Conservation (phyloP, 495 filamentous ascomycete genomes). For the Halenospora varia region DNA sequence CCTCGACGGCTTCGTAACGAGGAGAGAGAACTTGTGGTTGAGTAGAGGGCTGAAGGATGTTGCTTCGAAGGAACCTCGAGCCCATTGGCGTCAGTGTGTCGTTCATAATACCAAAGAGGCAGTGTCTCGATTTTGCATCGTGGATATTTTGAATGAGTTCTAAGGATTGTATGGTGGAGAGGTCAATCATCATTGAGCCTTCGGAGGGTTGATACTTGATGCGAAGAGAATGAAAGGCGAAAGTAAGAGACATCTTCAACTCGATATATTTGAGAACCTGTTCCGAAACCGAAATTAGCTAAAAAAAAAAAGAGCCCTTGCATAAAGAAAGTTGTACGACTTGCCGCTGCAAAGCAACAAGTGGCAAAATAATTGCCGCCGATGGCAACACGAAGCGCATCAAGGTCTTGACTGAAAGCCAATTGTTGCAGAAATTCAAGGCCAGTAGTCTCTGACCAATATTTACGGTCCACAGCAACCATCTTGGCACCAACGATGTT, state of each 20-base stretch:
- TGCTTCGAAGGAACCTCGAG: slow-evolving; percentile 70
- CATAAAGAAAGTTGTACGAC: slow-evolving; percentile 22
- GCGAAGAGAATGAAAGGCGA: slow-evolving; percentile 72
- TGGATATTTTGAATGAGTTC: slow-evolving; percentile 89
- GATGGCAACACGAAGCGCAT: slow-evolving; percentile 72
- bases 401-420: slow-evolving; percentile 71
- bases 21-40: slow-evolving; percentile 53
- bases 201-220: slow-evolving; percentile 87
- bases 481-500: slow-evolving; percentile 56
- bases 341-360: slow-evolving; percentile 83
- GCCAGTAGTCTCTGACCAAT: slow-evolving; percentile 82
- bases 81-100: slow-evolving; percentile 87
- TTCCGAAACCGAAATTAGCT: slow-evolving; percentile 17
- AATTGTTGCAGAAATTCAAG: slow-evolving; percentile 75
- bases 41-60: slow-evolving; percentile 87
- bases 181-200: slow-evolving; percentile 91
- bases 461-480: slow-evolving; percentile 69
- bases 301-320: background rate
- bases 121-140: slow-evolving; percentile 67
- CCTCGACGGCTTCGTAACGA: slow-evolving; percentile 80
- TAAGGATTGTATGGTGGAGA: slow-evolving; percentile 75
- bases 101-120: slow-evolving; percentile 80
- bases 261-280: slow-evolving; percentile 83
- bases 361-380: slow-evolving; percentile 85
- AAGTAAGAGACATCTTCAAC: slow-evolving; percentile 52